Base-by-base conservation (phyloP, 2,329 filamentous ascomycete genomes). In the Alternaria longipes region DNA sequence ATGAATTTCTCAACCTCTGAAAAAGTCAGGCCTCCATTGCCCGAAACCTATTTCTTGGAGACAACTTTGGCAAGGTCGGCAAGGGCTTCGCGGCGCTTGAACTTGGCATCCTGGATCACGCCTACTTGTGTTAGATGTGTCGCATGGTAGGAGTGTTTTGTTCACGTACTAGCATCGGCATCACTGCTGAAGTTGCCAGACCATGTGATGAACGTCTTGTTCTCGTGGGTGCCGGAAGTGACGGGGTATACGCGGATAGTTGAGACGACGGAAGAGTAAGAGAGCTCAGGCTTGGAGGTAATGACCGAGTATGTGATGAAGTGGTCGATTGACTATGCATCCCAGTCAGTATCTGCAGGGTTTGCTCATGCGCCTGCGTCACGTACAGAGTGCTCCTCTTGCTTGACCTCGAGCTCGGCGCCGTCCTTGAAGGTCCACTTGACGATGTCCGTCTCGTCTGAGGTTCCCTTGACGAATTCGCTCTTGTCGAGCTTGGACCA, bases 251-350 rank as follows among this genome's bases (percentile, higher is more conserved):
- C 84, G 69, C 88, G 86, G 68, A 92, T 85, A 51, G 89, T 91
- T 80, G 86, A 89, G 67, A 91, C 81, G 54, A 89, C 88, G 47
- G 84, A 86, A 50, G 87, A 88, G 81, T 91, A 91, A 62, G 82
- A 84, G 59, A 91, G 82, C 64, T 87, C 85, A 9, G 89, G 89
- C 78, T 87, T 82, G 26, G 88, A 84, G 9, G 87, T 85, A 80
- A 92, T 91, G 80, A 91, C 82, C 64, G 85, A 88, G 84, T 91
- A 92, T 61, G 89, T 91, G 79, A 92, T 90, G 83, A 84, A 91
- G 83, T 91, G 89, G 76, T 91, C 87, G 82, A 91, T 89, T 9
- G 59, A 61, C 59, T 61, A 4, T 2, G 38, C 16, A 24, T 26
- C 36, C n/a, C 14, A 38, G 30, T 60, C 55, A 60, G 53, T 34